Percentiles rank a stretch among this genome's conserved stretches.
phyloP scores from a whole-genome alignment of 2,329 filamentous ascomycete genomes.

The Bipolaris victoriae region DNA sequence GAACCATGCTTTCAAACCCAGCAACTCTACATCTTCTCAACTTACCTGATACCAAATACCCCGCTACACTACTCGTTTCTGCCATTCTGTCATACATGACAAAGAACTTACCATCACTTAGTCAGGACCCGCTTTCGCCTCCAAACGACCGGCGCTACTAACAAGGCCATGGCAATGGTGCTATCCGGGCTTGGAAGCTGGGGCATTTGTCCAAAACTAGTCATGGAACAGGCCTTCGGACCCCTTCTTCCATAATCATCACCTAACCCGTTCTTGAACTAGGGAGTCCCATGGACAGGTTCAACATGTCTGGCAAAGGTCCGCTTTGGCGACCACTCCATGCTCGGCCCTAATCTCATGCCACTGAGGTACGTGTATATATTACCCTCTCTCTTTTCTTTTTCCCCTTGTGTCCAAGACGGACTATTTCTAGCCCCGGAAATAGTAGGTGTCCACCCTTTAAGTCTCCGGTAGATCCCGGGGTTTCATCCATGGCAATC shows the following conservation, averaged over 20 bases:
- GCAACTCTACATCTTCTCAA: conserved; percentile 37
- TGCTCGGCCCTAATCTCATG: background rate
- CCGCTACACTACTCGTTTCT: background rate
- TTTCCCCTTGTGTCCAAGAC: background rate
- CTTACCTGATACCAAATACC: conserved; percentile 19
- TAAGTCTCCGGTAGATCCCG: background rate
- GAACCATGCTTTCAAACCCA: conserved; percentile 34
- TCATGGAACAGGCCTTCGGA: background rate
- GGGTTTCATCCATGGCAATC: background rate
- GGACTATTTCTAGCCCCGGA: background rate
- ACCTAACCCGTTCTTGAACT: background rate
- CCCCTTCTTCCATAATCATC: background rate
- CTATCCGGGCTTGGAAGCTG: background rate
- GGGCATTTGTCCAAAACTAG: conserved; percentile 1
- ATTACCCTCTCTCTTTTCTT: background rate
- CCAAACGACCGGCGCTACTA: background rate
- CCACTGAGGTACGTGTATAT: too few relatives aligned
- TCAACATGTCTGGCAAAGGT: background rate
- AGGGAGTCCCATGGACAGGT: background rate
- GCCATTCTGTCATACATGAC: background rate
- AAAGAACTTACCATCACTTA: background rate
- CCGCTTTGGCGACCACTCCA: background rate
- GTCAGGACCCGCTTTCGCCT: background rate
- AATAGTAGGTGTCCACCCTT: background rate
- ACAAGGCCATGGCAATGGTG: background rate